Evolutionary conservation across 2,329 filamentous ascomycete species (phyloP).

Genomic region (Rhynchosporium secalis): DNA sequence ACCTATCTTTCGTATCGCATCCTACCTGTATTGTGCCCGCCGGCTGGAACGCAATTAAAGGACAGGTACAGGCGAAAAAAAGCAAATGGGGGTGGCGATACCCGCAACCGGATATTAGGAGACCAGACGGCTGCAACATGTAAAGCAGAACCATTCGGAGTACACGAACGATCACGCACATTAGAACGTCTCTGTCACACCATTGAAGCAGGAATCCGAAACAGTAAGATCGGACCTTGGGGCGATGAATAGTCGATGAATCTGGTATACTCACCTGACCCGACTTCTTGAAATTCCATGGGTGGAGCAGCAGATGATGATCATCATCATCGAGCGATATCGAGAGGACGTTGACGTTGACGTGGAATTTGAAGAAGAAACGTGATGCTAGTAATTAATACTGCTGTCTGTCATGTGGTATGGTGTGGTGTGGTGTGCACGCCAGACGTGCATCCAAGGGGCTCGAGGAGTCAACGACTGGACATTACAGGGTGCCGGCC

Average conservation of each 20-base stretch:
- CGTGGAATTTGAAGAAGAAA: neutral
- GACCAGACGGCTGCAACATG: constrained; percentile 8
- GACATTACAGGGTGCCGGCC: neutral
- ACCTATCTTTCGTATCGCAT: neutral
- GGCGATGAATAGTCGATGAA: neutral
- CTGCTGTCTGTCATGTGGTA: neutral
- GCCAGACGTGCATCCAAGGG: constrained; percentile 2
- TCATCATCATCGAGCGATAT: neutral
- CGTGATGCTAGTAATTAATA: too few species aligned
- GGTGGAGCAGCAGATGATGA: neutral
- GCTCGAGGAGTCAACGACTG: neutral
- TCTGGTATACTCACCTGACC: neutral
- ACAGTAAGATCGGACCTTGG: neutral
- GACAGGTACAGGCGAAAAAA: neutral
- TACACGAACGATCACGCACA: constrained; percentile 7
- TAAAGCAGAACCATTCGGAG: constrained; percentile 6
- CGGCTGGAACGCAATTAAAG: neutral
- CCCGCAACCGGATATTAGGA: constrained; percentile 13
- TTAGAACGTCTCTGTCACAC: neutral
- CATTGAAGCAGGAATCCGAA: neutral
- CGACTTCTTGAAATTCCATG: neutral
- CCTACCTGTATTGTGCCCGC: neutral
- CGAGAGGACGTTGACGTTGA: neutral
- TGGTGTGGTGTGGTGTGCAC: neutral
- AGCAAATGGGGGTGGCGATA: neutral